Conservation (phyloP, 2,329 filamentous ascomycete genomes). For the Fusarium xylarioides region DNA sequence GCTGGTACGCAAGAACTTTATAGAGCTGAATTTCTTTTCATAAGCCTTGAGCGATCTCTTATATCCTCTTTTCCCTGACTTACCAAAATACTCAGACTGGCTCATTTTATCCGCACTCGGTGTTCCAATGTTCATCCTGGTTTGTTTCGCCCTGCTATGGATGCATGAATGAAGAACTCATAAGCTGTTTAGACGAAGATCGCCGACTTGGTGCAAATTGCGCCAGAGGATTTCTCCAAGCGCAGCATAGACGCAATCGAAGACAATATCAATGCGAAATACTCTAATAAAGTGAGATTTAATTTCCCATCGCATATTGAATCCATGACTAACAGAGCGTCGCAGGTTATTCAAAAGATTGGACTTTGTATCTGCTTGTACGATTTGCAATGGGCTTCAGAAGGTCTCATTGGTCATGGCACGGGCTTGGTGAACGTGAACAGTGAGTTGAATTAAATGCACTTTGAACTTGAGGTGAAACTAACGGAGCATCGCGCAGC, state of each 20-base stretch:
- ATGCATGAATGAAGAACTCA: conserved; percentile 15
- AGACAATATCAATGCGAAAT: conserved; percentile 97
- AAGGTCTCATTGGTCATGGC: conserved; percentile 93
- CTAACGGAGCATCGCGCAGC: conserved; percentile 55
- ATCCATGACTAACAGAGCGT: neutral
- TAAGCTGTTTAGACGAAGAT: conserved; percentile 77
- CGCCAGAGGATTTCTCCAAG: conserved; percentile 87
- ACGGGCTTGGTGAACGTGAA: conserved; percentile 95
- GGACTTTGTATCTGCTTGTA: conserved; percentile 94
- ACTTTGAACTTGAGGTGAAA: neutral
- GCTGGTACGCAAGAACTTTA: neutral
- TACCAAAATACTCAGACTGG: neutral
- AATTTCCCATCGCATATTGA: neutral
- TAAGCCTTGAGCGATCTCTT: neutral
- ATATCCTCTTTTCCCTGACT: neutral
- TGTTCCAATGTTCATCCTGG: conserved; percentile 61
- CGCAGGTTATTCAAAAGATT: conserved; percentile 86
- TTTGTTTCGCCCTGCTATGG: conserved; percentile 40
- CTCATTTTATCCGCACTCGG: too few species aligned
- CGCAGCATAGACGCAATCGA: conserved; percentile 85
- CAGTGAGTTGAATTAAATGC: conserved; percentile 60
- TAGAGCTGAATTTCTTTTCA: neutral
- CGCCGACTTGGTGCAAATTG: conserved; percentile 92
- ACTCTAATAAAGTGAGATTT: conserved; percentile 80
- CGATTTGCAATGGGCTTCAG: conserved; percentile 87